phyloP scores from a whole-genome alignment of 2,329 filamentous ascomycete species.

The Fusarium pilosicola region DNA sequence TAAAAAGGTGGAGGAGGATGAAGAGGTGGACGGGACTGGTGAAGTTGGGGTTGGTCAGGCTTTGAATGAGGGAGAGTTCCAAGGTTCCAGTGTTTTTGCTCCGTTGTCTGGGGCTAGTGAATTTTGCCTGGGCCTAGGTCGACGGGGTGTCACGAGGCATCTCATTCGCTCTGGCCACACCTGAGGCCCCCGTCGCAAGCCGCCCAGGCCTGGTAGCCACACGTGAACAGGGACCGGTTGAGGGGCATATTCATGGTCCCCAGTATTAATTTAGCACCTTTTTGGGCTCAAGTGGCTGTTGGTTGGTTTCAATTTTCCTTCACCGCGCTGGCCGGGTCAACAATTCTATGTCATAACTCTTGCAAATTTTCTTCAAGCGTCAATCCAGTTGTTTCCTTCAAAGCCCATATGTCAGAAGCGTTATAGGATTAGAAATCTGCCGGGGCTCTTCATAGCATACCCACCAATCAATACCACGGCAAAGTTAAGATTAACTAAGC shows the following conservation, averaged over 20 bases:
- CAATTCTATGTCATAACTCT: constrained; percentile 23
- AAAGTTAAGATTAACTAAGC: constrained; percentile 20
- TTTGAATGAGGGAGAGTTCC: constrained; percentile 34
- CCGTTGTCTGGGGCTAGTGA: constrained; percentile 35
- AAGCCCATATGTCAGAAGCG: constrained; percentile 8
- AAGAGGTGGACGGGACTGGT: constrained; percentile 28
- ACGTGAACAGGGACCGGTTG: constrained; percentile 18
- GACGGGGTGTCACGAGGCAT: constrained; percentile 25
- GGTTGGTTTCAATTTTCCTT: constrained; percentile 10
- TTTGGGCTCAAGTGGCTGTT: not conserved
- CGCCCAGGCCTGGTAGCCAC: constrained; percentile 21
- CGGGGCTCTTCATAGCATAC: constrained; percentile 1
- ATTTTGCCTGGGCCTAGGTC: constrained; percentile 28
- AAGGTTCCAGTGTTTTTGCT: constrained; percentile 31
- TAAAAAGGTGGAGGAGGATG: constrained; percentile 33
- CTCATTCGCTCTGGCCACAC: constrained; percentile 33
- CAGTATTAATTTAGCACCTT: constrained; percentile 14
- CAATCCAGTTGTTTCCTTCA: not conserved
- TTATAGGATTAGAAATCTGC: constrained; percentile 15
- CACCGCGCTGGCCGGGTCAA: not conserved
- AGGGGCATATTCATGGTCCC: constrained; percentile 17
- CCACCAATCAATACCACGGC: constrained; percentile 7
- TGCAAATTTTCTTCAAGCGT: not conserved
- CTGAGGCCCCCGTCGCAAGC: constrained; percentile 15
- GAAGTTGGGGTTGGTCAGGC: constrained; percentile 25